Percentiles rank a stretch among this genome's conserved stretches.
These are phyloP conservation scores for Pseudoturritis turrita DNA, from an alignment of 345 rosid species.

Conservation along the genomic window DNA sequence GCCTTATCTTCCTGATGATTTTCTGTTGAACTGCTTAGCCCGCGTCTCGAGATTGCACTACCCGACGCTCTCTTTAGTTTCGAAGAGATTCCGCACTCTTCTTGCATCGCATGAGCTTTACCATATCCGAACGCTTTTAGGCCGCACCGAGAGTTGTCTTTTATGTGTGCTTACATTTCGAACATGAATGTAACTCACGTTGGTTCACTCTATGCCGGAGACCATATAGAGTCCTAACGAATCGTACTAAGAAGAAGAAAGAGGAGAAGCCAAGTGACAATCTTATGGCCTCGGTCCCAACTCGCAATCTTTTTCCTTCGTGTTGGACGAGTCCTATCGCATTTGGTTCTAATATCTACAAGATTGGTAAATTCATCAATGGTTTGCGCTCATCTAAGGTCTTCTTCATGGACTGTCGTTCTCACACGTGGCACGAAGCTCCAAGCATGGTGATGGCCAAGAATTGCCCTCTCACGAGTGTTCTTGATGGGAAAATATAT, in stretches of 20 bases:
- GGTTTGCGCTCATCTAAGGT: not conserved
- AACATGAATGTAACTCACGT: not conserved
- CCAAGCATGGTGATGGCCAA: not conserved
- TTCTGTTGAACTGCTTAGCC: not conserved
- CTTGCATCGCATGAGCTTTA: not conserved
- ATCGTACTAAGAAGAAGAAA: not conserved
- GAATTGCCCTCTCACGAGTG: fast-evolving
- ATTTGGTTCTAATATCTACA: not conserved
- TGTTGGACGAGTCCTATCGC: not conserved
- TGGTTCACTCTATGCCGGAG: not conserved
- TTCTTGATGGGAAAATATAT: conserved; percentile 8
- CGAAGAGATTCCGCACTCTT: conserved; percentile 6
- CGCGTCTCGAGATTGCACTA: not conserved
- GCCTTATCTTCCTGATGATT: not conserved
- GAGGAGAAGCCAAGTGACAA: not conserved
- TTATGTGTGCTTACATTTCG: not conserved
- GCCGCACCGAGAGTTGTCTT: not conserved
- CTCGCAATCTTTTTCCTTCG: not conserved
- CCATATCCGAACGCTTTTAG: not conserved
- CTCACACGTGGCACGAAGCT: not conserved
- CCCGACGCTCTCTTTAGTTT: conserved; percentile 2
- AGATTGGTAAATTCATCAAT: not conserved
- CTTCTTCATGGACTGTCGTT: conserved; percentile 1
- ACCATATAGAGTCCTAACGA: not conserved
- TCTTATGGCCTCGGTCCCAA: not conserved